phyloP scores from a whole-genome alignment of 2,329 filamentous ascomycete species.

The Diaporthe sp. region DNA sequence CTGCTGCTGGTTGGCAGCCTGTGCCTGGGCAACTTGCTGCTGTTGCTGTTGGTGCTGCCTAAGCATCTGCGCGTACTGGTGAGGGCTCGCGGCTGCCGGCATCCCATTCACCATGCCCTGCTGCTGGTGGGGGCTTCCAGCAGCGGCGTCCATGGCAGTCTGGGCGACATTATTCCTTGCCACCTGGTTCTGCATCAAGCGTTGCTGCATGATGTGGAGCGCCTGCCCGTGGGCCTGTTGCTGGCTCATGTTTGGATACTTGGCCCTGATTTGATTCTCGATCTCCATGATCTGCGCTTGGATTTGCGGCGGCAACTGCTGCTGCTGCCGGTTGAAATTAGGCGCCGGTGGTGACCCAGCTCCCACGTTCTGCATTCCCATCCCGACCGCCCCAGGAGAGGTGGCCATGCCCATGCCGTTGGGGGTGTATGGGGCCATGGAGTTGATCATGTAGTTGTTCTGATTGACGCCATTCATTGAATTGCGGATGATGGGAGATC shows the following conservation, averaged over 20 bases:
- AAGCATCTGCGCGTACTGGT: slow-evolving; percentile 72
- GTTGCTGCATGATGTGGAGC: slow-evolving; percentile 58
- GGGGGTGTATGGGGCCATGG: slow-evolving; percentile 62
- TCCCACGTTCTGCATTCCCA: slow-evolving; percentile 62
- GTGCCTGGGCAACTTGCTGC: slow-evolving; percentile 48
- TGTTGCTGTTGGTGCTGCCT: slow-evolving; percentile 67
- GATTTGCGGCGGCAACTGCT: slow-evolving; percentile 62
- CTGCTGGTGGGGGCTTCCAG: slow-evolving; percentile 63
- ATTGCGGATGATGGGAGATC: slow-evolving; percentile 50
- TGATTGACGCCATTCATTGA: slow-evolving; percentile 62
- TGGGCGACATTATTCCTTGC: slow-evolving; percentile 58
- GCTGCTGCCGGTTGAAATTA: slow-evolving; percentile 46
- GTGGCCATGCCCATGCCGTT: slow-evolving; percentile 60
- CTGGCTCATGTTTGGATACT: slow-evolving; percentile 65
- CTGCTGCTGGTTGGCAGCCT: slow-evolving; percentile 46
- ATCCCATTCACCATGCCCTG: slow-evolving; percentile 64
- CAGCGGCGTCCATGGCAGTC: slow-evolving; percentile 69
- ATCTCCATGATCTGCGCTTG: slow-evolving; percentile 65
- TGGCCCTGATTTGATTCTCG: slow-evolving; percentile 65
- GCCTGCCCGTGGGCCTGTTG: slow-evolving; percentile 67
- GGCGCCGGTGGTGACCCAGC: slow-evolving; percentile 58
- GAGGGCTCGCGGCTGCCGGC: slow-evolving; percentile 64
- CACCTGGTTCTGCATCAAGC: slow-evolving; percentile 55
- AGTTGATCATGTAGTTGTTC: slow-evolving; percentile 66
- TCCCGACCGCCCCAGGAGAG: slow-evolving; percentile 57